A percentile compares a stretch with the other conserved stretches of the same genome.
These are phyloP conservation scores for Conoideocrella luteorostrata DNA, from an alignment of 2,329 filamentous ascomycete genomes.

Conservation along the genomic window DNA sequence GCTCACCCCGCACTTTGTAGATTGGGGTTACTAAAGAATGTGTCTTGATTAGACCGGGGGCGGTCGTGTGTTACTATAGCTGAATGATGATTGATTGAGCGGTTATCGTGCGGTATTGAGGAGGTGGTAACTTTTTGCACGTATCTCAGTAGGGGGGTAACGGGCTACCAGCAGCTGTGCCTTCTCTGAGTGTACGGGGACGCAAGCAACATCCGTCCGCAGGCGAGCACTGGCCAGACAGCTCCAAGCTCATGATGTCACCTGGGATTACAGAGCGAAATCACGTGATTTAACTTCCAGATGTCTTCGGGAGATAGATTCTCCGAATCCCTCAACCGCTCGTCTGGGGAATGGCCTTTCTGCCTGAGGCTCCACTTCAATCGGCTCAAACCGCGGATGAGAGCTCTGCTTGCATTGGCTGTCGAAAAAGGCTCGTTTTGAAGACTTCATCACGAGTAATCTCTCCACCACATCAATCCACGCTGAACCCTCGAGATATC, in stretches of 20 bases:
- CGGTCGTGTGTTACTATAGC: conserved; percentile 7
- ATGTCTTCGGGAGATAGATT: too few species aligned
- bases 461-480: conserved; percentile 14
- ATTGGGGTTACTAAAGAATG: neutral
- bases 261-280: neutral
- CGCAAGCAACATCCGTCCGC: too few species aligned
- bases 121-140: neutral
- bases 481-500: conserved; percentile 27
- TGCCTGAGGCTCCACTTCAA: conserved; percentile 21
- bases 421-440: conserved; percentile 35
- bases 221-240: too few species aligned
- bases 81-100: conserved; percentile 8
- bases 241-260: conserved; percentile 13
- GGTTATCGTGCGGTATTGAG: neutral
- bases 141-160: too few species aligned
- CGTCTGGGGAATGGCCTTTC: too few species aligned
- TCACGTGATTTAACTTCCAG: neutral
- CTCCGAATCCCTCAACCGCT: too few species aligned
- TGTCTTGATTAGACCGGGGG: neutral
- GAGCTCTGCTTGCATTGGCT: conserved; percentile 20
- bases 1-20: conserved; percentile 18
- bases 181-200: too few species aligned
- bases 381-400: conserved; percentile 25
- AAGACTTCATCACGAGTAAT: conserved; percentile 19
- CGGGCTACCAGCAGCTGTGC: too few species aligned